A percentile compares a stretch with the other conserved stretches of the same genome.
phyloP scores from a whole-genome alignment of 2,329 filamentous ascomycete species.

The Aspergillus fumigatus region DNA sequence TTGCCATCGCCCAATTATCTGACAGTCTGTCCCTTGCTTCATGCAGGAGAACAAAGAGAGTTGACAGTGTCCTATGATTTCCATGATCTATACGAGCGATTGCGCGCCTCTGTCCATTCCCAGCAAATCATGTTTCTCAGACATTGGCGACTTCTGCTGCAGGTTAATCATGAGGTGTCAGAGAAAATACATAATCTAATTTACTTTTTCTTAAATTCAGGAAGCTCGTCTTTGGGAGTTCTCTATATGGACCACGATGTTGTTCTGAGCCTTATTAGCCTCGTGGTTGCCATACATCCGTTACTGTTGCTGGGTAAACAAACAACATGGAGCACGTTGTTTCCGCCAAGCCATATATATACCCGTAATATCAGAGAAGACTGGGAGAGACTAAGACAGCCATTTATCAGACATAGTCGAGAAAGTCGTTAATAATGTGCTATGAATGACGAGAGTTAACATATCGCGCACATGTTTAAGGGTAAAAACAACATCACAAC shows the following conservation, averaged over 20 bases:
- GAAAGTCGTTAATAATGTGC: background rate
- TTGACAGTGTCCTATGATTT: background rate
- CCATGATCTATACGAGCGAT: background rate
- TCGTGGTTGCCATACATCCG: background rate
- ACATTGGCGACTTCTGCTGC: background rate
- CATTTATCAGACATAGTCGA: background rate
- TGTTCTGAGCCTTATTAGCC: background rate
- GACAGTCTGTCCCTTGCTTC: background rate
- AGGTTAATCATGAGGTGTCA: background rate
- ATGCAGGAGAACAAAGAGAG: background rate
- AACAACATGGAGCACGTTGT: background rate
- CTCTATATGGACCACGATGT: background rate
- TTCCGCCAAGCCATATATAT: background rate
- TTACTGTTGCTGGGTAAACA: background rate
- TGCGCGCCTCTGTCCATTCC: background rate
- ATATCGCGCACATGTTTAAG: background rate
- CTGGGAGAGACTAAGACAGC: background rate
- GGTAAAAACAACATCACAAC: constrained; percentile 1
- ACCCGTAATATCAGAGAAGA: background rate
- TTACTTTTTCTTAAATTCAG: background rate
- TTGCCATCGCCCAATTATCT: background rate
- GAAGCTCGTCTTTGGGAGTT: background rate
- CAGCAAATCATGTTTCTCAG: background rate
- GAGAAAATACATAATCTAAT: background rate
- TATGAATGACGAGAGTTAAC: background rate